Percentiles rank a stretch among this genome's conserved stretches.
phyloP scores from a whole-genome alignment of 106 monocot genomes.

The Amphibolis antarctica region DNA sequence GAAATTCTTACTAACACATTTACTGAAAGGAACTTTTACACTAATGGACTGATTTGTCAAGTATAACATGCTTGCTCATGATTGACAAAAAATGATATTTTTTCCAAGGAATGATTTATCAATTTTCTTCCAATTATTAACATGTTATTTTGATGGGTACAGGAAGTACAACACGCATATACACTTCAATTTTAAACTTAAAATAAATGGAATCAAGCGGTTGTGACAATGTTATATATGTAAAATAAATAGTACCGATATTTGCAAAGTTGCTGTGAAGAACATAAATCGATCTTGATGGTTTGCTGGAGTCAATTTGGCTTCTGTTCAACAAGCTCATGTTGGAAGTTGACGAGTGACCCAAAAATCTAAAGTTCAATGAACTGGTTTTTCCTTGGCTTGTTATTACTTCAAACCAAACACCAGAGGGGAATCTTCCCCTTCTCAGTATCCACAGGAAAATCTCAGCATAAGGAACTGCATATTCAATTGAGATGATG shows the following conservation, averaged over 20 bases:
- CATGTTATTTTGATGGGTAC: too few relatives aligned
- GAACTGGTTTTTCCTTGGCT: neutral
- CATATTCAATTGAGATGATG: slow-evolving; percentile 46
- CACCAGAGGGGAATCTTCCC: slow-evolving; percentile 71
- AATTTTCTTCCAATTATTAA: neutral
- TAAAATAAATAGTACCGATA: slow-evolving; percentile 34
- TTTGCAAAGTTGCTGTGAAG: slow-evolving; percentile 59
- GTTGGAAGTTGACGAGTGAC: neutral
- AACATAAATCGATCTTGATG: slow-evolving; percentile 27
- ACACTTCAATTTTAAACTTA: neutral
- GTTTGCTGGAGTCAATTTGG: slow-evolving; percentile 1
- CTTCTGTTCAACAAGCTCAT: neutral
- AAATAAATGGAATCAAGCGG: neutral
- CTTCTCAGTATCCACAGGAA: slow-evolving; percentile 45
- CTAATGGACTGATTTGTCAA: neutral
- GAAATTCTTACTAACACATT: neutral
- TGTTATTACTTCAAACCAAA: slow-evolving; percentile 45
- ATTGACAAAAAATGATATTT: neutral
- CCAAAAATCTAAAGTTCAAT: slow-evolving; percentile 1
- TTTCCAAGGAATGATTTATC: neutral
- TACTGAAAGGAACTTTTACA: neutral
- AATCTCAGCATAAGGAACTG: slow-evolving; percentile 63
- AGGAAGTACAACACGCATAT: neutral
- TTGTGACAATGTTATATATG: too few relatives aligned
- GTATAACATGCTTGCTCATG: neutral